Evolutionary conservation across 768 basidiomycete species (phyloP).

Genomic region (Kockovaella imperatae): DNA sequence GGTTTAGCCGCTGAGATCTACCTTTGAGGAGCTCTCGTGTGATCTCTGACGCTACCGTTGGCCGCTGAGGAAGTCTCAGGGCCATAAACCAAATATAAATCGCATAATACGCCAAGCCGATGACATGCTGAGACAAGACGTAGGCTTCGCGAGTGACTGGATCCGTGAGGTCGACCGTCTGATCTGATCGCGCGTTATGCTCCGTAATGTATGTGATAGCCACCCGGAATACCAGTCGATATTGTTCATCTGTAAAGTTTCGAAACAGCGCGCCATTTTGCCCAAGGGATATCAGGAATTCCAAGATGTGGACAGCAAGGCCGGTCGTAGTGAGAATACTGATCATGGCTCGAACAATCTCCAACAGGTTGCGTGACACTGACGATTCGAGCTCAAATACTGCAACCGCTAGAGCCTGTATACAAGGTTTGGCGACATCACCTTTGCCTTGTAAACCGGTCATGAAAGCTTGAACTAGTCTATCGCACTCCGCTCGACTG

Average conservation of each 20-base stretch:
- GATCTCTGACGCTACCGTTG: conserved; percentile 74
- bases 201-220: conserved; percentile 88
- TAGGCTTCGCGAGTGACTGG: conserved; percentile 43
- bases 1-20: conserved; percentile 61
- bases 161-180: conserved; percentile 18
- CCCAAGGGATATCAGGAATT: conserved; percentile 78
- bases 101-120: conserved; percentile 77
- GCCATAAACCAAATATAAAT: conserved; percentile 95
- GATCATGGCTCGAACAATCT: conserved; percentile 69
- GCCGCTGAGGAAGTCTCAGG: conserved; percentile 70
- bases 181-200: conserved; percentile 50
- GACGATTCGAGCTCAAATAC: conserved; percentile 79
- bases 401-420: conserved; percentile 79
- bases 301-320: conserved; percentile 93
- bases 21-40: conserved; percentile 76
- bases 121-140: conserved; percentile 82
- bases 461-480: conserved; percentile 47
- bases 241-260: conserved; percentile 85
- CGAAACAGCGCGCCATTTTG: conserved; percentile 69
- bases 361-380: conserved; percentile 67
- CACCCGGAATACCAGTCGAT: conserved; percentile 87
- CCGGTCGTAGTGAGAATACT: conserved; percentile 90
- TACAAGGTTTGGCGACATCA: conserved; percentile 65
- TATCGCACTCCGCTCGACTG: conserved; percentile 49
- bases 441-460: conserved; percentile 45